These are phyloP conservation scores for Neurospora sublineolata DNA, from an alignment of 495 filamentous ascomycete genomes.

Conservation along the genomic window DNA sequence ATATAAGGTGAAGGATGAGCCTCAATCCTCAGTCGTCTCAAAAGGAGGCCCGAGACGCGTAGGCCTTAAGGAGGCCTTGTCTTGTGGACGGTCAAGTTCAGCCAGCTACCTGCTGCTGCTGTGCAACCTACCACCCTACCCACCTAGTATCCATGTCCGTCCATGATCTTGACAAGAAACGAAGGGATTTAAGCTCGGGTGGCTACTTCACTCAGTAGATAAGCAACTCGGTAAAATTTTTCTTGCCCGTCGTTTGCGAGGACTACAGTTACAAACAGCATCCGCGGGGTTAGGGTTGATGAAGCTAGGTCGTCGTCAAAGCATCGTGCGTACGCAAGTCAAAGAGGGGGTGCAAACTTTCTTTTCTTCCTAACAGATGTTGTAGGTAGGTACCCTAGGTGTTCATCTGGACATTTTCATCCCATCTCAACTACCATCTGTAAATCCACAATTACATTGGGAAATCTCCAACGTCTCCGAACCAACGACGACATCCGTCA, in stretches of 20 bases:
- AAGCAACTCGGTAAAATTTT: background rate
- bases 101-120: background rate
- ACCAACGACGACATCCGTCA: background rate
- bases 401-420: background rate
- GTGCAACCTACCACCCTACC: background rate
- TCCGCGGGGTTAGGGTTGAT: background rate
- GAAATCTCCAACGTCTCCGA: background rate
- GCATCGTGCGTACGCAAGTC: background rate
- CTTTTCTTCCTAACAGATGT: background rate
- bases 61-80: background rate
- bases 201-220: background rate
- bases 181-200: background rate
- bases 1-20: background rate
- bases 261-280: background rate
- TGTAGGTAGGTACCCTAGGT: background rate
- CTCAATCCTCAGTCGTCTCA: background rate
- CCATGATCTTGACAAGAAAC: background rate
- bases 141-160: background rate
- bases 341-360: background rate
- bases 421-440: background rate
- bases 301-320: background rate
- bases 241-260: background rate
- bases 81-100: background rate
- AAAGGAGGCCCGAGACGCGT: background rate
- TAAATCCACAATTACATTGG: background rate